phyloP scores from a whole-genome alignment of 1,284 basidiomycete genomes.

The Tilletia setariae region DNA sequence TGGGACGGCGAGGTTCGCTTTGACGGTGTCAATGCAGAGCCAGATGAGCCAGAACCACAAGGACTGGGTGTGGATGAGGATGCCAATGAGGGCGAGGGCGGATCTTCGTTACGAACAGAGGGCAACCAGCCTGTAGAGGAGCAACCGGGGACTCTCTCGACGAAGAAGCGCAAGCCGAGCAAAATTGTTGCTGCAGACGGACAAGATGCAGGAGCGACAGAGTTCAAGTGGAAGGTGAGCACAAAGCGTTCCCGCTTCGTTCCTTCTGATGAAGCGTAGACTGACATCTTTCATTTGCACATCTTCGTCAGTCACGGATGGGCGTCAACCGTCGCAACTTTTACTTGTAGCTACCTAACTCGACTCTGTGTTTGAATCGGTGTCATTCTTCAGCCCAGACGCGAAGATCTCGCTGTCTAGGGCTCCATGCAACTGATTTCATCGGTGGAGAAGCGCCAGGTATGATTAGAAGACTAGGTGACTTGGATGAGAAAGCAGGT shows the following conservation, averaged over 20 bases:
- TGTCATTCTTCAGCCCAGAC: no score
- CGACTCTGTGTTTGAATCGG: no score
- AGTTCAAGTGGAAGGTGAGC: constrained; percentile 48
- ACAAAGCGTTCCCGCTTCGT: no score
- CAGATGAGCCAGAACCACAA: background rate
- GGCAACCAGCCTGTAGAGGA: constrained; percentile 11
- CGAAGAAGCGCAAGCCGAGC: background rate
- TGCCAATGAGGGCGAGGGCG: background rate
- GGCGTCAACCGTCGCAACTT: constrained; percentile 28
- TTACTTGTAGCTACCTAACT: constrained; percentile 19
- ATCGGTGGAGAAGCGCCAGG: background rate
- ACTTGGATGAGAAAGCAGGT: no score
- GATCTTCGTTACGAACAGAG: constrained; percentile 4
- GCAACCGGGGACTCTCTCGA: background rate
- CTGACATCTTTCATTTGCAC: background rate
- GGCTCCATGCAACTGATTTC: no score
- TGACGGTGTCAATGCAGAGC: constrained; percentile 21
- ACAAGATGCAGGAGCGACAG: constrained; percentile 36
- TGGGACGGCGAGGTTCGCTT: constrained; percentile 70
- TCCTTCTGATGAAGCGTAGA: background rate
- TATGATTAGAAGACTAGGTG: background rate
- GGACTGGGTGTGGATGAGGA: constrained; percentile 3
- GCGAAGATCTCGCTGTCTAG: no score
- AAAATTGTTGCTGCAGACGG: constrained; percentile 23
- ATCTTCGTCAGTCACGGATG: constrained; percentile 22